Evolutionary conservation across 2,329 filamentous ascomycete genomes (phyloP).

Genomic region (Paracamarosporium sp.): DNA sequence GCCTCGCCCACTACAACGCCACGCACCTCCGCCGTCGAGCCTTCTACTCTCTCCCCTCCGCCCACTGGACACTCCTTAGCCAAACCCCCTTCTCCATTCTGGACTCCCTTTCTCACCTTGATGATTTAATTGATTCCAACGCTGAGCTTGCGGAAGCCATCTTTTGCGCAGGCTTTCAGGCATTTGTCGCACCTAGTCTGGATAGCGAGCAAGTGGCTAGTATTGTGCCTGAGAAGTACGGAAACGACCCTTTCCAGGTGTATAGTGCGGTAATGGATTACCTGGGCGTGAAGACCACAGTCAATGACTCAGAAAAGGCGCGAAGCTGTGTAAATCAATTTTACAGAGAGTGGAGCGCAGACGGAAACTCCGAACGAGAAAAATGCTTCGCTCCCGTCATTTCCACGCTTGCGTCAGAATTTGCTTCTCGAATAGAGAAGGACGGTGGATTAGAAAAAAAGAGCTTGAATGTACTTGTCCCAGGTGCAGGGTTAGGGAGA

Average conservation of each 20-base stretch:
- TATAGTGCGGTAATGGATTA: conserved; percentile 60
- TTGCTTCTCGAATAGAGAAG: conserved; percentile 29
- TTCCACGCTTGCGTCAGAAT: conserved; percentile 63
- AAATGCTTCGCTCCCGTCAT: conserved; percentile 80
- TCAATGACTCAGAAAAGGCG: conserved; percentile 85
- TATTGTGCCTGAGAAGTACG: conserved; percentile 37
- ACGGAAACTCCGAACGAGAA: conserved; percentile 76
- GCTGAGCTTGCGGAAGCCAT: conserved; percentile 83
- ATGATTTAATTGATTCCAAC: conserved; percentile 88
- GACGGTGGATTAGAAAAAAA: conserved; percentile 35
- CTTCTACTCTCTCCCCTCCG: conserved; percentile 87
- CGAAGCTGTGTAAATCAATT: conserved; percentile 91
- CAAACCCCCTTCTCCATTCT: conserved; percentile 83
- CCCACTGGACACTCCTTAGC: conserved; percentile 84
- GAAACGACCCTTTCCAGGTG: conserved; percentile 34
- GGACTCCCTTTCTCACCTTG: conserved; percentile 77
- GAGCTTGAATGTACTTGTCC: conserved; percentile 75
- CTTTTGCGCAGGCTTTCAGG: conserved; percentile 56
- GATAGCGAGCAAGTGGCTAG: conserved; percentile 42
- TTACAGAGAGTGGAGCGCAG: conserved; percentile 91
- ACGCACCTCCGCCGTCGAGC: conserved; percentile 90
- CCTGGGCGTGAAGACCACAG: conserved; percentile 75
- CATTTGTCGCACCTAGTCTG: conserved; percentile 39
- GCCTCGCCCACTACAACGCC: conserved; percentile 84
- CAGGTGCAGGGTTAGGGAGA: conserved; percentile 86